Percentiles rank a stretch among this genome's conserved stretches.
Conservation (phyloP, 2,329 filamentous ascomycete genomes). For the Trichophyton verrucosum region DNA sequence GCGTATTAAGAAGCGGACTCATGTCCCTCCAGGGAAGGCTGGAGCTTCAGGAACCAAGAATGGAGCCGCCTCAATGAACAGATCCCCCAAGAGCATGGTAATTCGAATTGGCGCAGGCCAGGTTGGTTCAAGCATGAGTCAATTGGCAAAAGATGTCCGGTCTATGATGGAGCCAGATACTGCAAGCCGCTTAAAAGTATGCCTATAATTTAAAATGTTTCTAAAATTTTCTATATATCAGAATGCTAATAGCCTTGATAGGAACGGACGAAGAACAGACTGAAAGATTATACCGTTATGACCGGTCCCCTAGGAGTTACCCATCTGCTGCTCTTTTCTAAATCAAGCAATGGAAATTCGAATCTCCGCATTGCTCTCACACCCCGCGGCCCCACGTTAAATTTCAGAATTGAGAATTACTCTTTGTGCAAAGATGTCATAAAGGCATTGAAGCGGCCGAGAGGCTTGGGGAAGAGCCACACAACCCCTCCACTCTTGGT, state of each 20-base stretch:
- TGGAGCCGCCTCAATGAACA: conserved; percentile 42
- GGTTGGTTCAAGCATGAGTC: conserved; percentile 80
- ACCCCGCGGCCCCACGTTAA: conserved; percentile 79
- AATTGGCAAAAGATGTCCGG: conserved; percentile 82
- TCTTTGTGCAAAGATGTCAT: conserved; percentile 85
- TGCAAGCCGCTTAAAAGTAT: conserved; percentile 65
- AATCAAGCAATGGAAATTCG: conserved; percentile 78
- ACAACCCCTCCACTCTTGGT: conserved; percentile 78
- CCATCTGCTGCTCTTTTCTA: conserved; percentile 84
- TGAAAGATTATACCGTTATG: conserved; percentile 92
- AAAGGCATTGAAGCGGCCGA: conserved; percentile 69
- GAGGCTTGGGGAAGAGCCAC: conserved; percentile 73
- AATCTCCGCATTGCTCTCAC: conserved; percentile 80
- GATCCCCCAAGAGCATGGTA: conserved; percentile 90
- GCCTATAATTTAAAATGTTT: not conserved
- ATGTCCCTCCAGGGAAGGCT: conserved; percentile 46
- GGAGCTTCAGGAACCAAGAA: conserved; percentile 38
- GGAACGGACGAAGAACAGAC: conserved; percentile 74
- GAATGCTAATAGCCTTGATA: conserved; percentile 15
- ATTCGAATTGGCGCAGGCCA: conserved; percentile 92
- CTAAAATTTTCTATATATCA: too few species aligned
- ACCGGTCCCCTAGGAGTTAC: conserved; percentile 85
- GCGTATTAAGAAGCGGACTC: conserved; percentile 80
- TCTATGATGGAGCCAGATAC: conserved; percentile 94
- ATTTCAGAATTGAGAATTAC: conserved; percentile 92